Base-by-base conservation (phyloP, 108 stramenopile genomes). In the Bacterosira constricta region DNA sequence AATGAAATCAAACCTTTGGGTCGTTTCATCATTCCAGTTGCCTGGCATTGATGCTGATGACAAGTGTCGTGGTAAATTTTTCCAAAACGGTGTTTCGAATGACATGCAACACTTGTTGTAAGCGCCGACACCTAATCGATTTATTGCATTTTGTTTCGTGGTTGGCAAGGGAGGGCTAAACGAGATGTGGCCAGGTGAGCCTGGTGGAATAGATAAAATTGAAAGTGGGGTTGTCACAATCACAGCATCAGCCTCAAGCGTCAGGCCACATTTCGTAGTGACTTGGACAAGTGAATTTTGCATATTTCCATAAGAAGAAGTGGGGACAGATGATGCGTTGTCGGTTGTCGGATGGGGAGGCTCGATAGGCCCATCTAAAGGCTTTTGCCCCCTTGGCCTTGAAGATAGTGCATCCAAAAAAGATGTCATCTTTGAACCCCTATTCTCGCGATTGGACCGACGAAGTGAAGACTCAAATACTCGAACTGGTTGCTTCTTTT, bases 141-240 rank as follows among this genome's bases (percentile, higher is more conserved):
- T 59, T 41, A 97, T 84, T 53, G 97, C 96, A 46, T 71, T 72
- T 50, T 54, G 75, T 71, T 97, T 97, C 25, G 55, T 26, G 1
- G 50, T 49, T 4, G 92, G 80, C 49, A 97, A 82, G 7, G 93
- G 83, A 4, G 96, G 96, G 26, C 32, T 61, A 44, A 96, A 96
- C 15, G 71, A 53, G 13, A 95, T 71, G 44, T 88, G 82, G 0
- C 86, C 82, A 0, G 85, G 81, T 13, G 64, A 29, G 8, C 68
- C 66, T 20, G 30, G 61, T 37, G 87, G 82, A 13, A 87, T 31
- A 45, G 95, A 94, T 42, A 97, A 71, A 38, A 96, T 87, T 4
- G 94, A 94, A 30, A 96, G 73, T 20, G 97, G 97, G 15, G 94
- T 55, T 10, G 97, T 94, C 21, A 92, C 88, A 37, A 97, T 73